Evolutionary conservation across 176 grass and related monocot genomes (phyloP).

Genomic region (Lolium multiflorum): DNA sequence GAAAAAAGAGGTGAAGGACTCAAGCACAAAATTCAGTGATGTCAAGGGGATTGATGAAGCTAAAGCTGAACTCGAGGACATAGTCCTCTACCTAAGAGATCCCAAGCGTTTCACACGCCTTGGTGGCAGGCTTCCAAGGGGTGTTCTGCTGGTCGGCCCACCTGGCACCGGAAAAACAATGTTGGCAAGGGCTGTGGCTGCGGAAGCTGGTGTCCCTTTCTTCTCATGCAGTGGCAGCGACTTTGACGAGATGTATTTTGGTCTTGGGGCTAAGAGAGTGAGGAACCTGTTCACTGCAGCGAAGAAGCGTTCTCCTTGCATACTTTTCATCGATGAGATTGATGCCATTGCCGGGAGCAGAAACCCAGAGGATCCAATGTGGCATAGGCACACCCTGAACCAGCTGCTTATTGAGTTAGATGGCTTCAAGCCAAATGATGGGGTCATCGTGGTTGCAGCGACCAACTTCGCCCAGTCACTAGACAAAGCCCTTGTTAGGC

Average conservation of each 20-base stretch:
- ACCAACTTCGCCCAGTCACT: conserved; percentile 83
- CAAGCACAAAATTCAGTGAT: conserved; percentile 76
- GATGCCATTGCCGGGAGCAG: conserved; percentile 80
- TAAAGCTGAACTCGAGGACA: conserved; percentile 91
- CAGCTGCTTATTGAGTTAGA: conserved; percentile 91
- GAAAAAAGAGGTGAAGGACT: conserved; percentile 31
- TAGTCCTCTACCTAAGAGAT: conserved; percentile 86
- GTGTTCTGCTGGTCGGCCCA: conserved; percentile 55
- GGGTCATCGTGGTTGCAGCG: conserved; percentile 83
- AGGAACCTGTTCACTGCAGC: conserved; percentile 83
- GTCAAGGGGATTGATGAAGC: conserved; percentile 90
- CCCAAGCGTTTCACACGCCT: conserved; percentile 89
- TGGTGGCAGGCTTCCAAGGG: conserved; percentile 89
- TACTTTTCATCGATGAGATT: conserved; percentile 95
- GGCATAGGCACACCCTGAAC: conserved; percentile 57
- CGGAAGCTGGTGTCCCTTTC: no score
- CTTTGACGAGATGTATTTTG: conserved; percentile 61
- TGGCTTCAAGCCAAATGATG: conserved; percentile 93
- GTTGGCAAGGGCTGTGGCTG: no score
- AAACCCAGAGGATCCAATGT: conserved; percentile 52
- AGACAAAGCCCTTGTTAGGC: conserved; percentile 83
- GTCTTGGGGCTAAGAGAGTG: conserved; percentile 61
- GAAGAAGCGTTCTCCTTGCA: conserved; percentile 85
- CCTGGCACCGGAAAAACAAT: no score
- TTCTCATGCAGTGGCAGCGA: conserved; percentile 60